Evolutionary conservation across 768 basidiomycete species (phyloP).

Genomic region (Nidula microcarpa): DNA sequence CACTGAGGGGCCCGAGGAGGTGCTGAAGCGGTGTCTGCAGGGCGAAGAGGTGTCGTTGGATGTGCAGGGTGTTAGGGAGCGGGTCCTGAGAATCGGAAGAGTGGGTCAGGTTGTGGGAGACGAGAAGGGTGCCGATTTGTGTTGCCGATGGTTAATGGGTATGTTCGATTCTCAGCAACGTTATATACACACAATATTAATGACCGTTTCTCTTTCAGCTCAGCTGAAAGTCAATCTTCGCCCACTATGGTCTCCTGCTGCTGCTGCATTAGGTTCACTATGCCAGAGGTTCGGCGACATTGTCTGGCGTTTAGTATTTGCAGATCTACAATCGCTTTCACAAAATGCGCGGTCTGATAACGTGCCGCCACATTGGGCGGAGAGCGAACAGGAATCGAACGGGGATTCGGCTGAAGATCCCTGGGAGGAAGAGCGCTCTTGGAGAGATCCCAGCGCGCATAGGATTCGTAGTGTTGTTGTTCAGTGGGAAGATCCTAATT

Average conservation of each 20-base stretch:
- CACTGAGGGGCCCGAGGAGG: conserved; percentile 42
- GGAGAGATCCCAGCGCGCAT: conserved; percentile 74
- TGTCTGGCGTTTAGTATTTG: conserved; percentile 71
- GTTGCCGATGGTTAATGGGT: conserved; percentile 74
- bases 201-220: conserved; percentile 33
- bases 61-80: conserved; percentile 78
- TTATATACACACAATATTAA: neutral
- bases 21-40: conserved; percentile 64
- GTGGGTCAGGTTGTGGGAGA: conserved; percentile 64
- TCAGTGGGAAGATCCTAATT: conserved; percentile 41
- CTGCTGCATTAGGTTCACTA: conserved; percentile 58
- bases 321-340: conserved; percentile 45
- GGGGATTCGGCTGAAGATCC: conserved; percentile 30
- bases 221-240: conserved; percentile 93
- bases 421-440: conserved; percentile 71
- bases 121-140: conserved; percentile 57
- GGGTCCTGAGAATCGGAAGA: conserved; percentile 73
- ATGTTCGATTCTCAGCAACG: neutral
- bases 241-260: conserved; percentile 85
- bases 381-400: conserved; percentile 5
- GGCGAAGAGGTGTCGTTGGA: conserved; percentile 82
- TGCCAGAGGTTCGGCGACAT: conserved; percentile 56
- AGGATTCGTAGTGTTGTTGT: conserved; percentile 47
- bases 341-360: conserved; percentile 10
- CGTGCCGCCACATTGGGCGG: conserved; percentile 4